Evolutionary conservation across 331 rosid genomes (phyloP), one percentile per base, ranked within the genome.

Genomic region (Cydonia oblonga): DNA sequence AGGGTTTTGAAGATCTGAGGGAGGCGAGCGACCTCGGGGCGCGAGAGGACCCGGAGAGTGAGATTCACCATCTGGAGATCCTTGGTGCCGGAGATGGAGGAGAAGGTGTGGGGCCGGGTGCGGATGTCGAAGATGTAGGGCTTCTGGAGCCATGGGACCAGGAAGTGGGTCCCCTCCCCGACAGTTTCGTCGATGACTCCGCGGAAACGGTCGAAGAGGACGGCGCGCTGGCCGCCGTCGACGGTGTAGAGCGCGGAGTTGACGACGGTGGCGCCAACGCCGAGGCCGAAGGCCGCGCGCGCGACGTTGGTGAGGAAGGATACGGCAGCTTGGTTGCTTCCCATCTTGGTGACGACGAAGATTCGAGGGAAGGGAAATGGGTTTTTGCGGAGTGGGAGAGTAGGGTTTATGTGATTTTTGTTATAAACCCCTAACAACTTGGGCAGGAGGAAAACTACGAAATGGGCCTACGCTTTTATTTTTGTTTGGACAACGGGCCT

Each of bases 51-150:
- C 7, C 98, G 84, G 0, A 90, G 92, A 16, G 92, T 86, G 44
- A 92, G 93, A 49, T 89, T 87, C 0, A 92, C 97, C 98, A 92
- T 92, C 75, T 90, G 97, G n/a, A 92, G 91, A 19, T 92, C 98
- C 59, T 92, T 92, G 4, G 98, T 90, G 16, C 97, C 96, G 10
- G 96, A 90, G 46, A 88, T 15, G 18, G 96, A 90, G 33, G 96
- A 88, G 87, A 92, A 90, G 9, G 91, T 90, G 81, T 90, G 96
- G 30, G 98, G 96, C 3, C 91, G 79, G 7, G 98, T 92, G 6
- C 97, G 90, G 66, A 92, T 90, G 61, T 92, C 98, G 71, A 92
- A 92, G 70, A 92, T 77, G 86, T 81, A 90, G 22, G 97, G 96
- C 76, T 90, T 92, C 68, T 92, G 97, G 32, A 92, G 96, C 98